Percentiles rank a stretch among this genome's conserved stretches.
Conservation (phyloP, 805 yeast species). For the Barnettozyma populi region DNA sequence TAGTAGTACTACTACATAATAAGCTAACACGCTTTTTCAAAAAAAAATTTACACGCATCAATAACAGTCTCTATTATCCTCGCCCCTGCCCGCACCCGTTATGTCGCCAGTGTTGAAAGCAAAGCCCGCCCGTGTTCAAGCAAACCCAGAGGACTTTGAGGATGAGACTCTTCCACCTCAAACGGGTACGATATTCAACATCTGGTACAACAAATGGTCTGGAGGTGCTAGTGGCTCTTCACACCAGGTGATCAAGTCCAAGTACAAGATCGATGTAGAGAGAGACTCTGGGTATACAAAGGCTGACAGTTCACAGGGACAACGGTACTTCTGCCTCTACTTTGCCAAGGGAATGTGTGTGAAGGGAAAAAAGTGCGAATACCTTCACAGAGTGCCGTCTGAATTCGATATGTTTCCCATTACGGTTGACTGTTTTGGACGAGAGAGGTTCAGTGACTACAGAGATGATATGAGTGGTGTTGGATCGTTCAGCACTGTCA, state of each 20-base stretch:
- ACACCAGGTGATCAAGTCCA: slow-evolving; percentile 41
- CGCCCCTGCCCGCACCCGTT: too few relatives aligned
- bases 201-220: slow-evolving; percentile 90
- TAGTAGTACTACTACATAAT: too few relatives aligned
- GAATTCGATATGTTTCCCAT: slow-evolving; percentile 52
- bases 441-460: slow-evolving; percentile 77
- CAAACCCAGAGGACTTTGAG: slow-evolving; percentile 51
- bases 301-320: slow-evolving; percentile 43
- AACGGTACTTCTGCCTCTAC: slow-evolving; percentile 63
- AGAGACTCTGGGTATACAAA: slow-evolving; percentile 72
- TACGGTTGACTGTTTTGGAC: slow-evolving; percentile 84
- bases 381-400: slow-evolving; percentile 70
- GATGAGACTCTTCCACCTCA: slow-evolving; percentile 67
- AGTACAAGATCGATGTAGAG: slow-evolving; percentile 51
- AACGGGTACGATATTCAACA: slow-evolving; percentile 73
- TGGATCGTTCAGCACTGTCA: slow-evolving; percentile 68
- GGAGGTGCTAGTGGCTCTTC: slow-evolving; percentile 38
- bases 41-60: background rate
- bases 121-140: slow-evolving; percentile 67
- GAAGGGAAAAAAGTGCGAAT: slow-evolving; percentile 70
- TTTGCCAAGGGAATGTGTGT: slow-evolving; percentile 88
- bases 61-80: too few relatives aligned
- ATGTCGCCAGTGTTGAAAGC: background rate
- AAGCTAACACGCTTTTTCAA: too few relatives aligned
- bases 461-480: slow-evolving; percentile 94